phyloP scores from a whole-genome alignment of 257 asterid genomes.

The Solanum dulcamara region DNA sequence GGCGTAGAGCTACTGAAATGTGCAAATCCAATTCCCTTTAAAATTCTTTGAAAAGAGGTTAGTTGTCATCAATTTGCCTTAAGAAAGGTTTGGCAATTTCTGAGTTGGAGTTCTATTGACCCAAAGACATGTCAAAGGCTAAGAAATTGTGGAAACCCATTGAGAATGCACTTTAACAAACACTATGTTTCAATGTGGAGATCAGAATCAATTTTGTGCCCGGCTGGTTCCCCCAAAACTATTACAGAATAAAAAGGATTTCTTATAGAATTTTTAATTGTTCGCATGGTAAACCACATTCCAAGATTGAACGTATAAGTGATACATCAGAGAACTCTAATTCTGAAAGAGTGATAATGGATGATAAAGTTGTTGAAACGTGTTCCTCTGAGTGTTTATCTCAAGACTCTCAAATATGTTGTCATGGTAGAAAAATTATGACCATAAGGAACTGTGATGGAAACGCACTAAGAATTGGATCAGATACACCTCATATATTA shows the following conservation, averaged over 20 bases:
- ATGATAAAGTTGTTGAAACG: constrained; percentile 27
- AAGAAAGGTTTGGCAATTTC: constrained; percentile 62
- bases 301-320: too few relatives aligned
- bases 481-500: constrained; percentile 8
- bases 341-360: too few relatives aligned
- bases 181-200: constrained; percentile 59
- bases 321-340: too few relatives aligned
- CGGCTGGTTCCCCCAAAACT: constrained; percentile 8
- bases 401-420: constrained; percentile 24
- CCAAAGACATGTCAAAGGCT: constrained; percentile 54
- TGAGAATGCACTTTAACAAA: constrained; percentile 59
- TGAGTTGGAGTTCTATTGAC: too few relatives aligned
- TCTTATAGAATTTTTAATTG: constrained; percentile 50
- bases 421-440: constrained; percentile 33
- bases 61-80: constrained; percentile 37
- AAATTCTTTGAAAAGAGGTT: constrained; percentile 56
- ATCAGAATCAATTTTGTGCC: constrained; percentile 40
- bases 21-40: constrained; percentile 47
- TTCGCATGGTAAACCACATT: constrained; percentile 54
- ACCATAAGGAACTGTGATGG: constrained; percentile 42
- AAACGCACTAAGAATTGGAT: constrained; percentile 36
- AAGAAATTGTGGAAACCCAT: constrained; percentile 78
- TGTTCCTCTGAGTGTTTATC: constrained; percentile 51
- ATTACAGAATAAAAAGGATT: constrained; percentile 20
- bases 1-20: constrained; percentile 45